Evolutionary conservation across 495 filamentous ascomycete species (phyloP).

Genomic region (Podospora bellae-mahoneyi): DNA sequence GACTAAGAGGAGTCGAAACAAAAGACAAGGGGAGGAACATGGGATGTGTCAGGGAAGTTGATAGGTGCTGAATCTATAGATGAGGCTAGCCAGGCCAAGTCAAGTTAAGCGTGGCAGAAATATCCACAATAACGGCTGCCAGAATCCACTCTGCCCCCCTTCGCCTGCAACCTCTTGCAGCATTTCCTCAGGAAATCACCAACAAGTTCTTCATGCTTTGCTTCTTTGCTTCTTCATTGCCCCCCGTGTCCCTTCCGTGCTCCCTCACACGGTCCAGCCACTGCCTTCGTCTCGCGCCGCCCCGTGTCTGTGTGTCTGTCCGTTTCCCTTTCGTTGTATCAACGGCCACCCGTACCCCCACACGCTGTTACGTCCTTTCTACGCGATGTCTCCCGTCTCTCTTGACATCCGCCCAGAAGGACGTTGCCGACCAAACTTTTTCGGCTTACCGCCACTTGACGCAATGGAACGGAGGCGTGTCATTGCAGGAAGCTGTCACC

Average conservation of each 20-base stretch:
- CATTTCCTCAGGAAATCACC: background rate
- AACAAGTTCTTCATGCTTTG: no score
- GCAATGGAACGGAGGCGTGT: background rate
- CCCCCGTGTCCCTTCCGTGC: background rate
- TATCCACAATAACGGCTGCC: background rate
- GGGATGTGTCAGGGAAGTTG: background rate
- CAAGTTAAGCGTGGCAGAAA: background rate
- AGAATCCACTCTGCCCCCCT: background rate
- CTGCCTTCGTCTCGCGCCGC: background rate
- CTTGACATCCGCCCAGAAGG: background rate
- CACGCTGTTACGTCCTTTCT: background rate
- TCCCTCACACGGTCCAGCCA: background rate
- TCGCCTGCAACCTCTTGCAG: background rate
- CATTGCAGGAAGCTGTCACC: background rate
- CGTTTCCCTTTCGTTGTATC: background rate
- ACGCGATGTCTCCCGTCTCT: background rate
- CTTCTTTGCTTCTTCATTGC: no score
- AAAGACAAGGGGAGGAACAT: background rate
- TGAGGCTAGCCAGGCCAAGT: background rate
- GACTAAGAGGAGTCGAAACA: background rate
- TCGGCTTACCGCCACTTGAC: background rate
- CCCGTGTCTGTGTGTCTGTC: background rate
- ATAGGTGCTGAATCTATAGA: background rate
- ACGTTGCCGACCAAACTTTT: background rate
- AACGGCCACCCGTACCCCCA: background rate